Percentiles rank a stretch among this genome's conserved stretches.
phyloP scores from a whole-genome alignment of 2,329 filamentous ascomycete genomes.

The Davidsoniella eucalypti region DNA sequence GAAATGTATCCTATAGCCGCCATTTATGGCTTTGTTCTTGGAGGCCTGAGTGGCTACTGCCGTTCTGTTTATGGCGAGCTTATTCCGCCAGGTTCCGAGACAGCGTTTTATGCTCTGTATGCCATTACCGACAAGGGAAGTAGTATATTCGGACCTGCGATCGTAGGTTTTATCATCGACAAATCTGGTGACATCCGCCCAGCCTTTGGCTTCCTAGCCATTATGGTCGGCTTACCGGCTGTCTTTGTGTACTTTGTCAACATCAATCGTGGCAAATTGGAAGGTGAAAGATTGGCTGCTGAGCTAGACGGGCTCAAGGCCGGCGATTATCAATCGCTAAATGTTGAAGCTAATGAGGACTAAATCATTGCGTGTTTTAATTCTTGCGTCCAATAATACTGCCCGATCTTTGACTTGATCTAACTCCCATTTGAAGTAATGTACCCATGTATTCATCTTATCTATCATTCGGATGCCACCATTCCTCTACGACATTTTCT shows the following conservation, averaged over 20 bases:
- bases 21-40: constrained; percentile 84
- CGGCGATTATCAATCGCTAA: constrained; percentile 11
- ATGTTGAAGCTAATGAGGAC: neutral
- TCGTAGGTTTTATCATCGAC: constrained; percentile 87
- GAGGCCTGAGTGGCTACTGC: constrained; percentile 84
- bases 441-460: too few species aligned
- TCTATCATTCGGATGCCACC: too few species aligned
- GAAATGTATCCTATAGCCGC: constrained; percentile 91
- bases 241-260: constrained; percentile 74
- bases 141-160: constrained; percentile 81
- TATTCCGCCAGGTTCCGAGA: constrained; percentile 85
- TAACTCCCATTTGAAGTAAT: too few species aligned
- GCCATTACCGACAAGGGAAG: constrained; percentile 96
- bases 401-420: too few species aligned
- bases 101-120: constrained; percentile 90
- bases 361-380: neutral
- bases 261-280: constrained; percentile 59
- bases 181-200: constrained; percentile 62
- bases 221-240: constrained; percentile 68
- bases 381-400: too few species aligned
- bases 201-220: constrained; percentile 82
- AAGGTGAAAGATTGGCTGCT: constrained; percentile 48
- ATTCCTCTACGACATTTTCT: too few species aligned
- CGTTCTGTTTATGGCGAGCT: constrained; percentile 83
- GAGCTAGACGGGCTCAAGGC: constrained; percentile 37